Base-by-base conservation (phyloP, 805 yeast genomes). In the Yarrowia divulgata region DNA sequence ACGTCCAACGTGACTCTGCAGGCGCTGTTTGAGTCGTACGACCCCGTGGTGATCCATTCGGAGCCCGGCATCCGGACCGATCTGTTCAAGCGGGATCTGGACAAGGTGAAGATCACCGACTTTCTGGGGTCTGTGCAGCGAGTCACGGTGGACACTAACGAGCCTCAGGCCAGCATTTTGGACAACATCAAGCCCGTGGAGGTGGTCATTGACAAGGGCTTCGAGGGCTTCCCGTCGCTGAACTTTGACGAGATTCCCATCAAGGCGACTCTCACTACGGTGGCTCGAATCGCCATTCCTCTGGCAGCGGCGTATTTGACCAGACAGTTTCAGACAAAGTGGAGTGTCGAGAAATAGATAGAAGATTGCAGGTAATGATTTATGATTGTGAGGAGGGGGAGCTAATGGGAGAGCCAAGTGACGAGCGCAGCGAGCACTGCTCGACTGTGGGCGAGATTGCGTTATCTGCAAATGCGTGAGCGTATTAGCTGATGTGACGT, bases 21-120 rank as follows among this genome's bases (percentile, higher is more conserved):
- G 74, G 97, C 94, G 75, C 81, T 95, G 72, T 91, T 95, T 74
- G 93, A 87, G 69, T 89, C 89, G 23, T 94, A 93, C 77, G 89
- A 94, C 8, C 89, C 87, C 73, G 97, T 87, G 70, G 88, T 90
- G 72, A 90, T 95, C 39, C 97, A 92, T 76, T 92, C 97, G 1
- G 88, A 90, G 74, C 94, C 97, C 0, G 99, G 99, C n/a, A 88
- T 95, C 46, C 84, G 97, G 72, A 86, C 92, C 0, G 97, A 93
- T 76, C 79, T 91, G 70, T 91, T 87, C 78, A 77, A 84, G 54
- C 84, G 96, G 74, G 85, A 90, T 71, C 81, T 88, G 57, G 80
- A 83, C 3, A 86, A 90, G 50, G 97, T 93, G 4, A 80, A 87
- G 68, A 85, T 95, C 72, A 93, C 98, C 0, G 98, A 95, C 76